phyloP scores from a whole-genome alignment of 768 basidiomycete species.

The Leccinellum rugosiceps region DNA sequence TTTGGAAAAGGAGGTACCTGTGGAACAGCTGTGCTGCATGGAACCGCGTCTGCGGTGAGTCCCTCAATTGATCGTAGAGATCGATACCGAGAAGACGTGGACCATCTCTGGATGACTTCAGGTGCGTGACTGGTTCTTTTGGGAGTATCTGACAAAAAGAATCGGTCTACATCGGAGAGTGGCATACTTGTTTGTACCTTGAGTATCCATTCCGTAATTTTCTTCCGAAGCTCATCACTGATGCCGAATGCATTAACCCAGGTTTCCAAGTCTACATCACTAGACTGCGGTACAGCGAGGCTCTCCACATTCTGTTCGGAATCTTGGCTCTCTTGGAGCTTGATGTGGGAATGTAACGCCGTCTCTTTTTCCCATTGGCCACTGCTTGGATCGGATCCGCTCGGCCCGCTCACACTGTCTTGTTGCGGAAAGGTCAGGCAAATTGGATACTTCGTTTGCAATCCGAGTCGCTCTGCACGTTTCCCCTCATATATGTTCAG shows the following conservation, averaged over 20 bases:
- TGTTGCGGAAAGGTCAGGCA: conserved; percentile 1
- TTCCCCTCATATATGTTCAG: conserved; percentile 4
- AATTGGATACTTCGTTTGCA: neutral
- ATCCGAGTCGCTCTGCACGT: conserved; percentile 2
- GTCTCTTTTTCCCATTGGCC: conserved; percentile 19
- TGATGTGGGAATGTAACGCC: conserved; percentile 7
- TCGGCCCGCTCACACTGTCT: conserved; percentile 2
- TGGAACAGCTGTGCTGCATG: conserved; percentile 61
- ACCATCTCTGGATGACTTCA: neutral
- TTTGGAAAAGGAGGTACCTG: conserved; percentile 48
- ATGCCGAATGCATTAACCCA: conserved; percentile 30
- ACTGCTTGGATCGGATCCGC: conserved; percentile 7
- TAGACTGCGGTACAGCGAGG: neutral
- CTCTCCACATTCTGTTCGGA: neutral
- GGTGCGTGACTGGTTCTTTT: neutral
- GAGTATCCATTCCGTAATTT: conserved; percentile 45
- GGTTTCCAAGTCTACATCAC: neutral
- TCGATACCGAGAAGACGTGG: conserved; percentile 1
- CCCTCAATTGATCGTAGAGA: conserved; percentile 51
- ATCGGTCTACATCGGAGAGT: neutral
- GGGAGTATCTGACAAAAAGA: conserved; percentile 7
- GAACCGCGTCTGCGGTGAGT: conserved; percentile 58
- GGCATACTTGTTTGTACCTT: conserved; percentile 29
- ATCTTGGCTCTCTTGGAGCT: conserved; percentile 21
- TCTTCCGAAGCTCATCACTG: conserved; percentile 30